Conservation (phyloP, 306 rosid genomes). For the Mucuna pruriens region DNA sequence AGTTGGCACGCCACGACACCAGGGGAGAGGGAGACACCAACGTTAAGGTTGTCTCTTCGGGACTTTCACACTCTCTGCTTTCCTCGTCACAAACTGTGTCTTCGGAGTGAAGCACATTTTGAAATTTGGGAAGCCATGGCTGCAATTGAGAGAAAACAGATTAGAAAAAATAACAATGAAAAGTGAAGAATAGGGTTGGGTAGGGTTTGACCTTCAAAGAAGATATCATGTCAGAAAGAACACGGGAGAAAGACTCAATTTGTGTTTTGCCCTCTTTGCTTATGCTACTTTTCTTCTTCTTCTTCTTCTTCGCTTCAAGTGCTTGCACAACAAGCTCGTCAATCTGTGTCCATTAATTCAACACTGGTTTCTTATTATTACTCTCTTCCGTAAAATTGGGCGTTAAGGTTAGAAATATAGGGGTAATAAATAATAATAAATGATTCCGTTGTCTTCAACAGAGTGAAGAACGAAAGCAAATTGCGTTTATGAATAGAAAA, state of each 20-base stretch:
- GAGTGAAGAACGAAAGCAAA: not conserved
- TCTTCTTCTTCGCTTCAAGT: constrained; percentile 39
- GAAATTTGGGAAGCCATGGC: constrained; percentile 85
- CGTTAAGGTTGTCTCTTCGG: constrained; percentile 43
- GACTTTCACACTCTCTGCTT: constrained; percentile 49
- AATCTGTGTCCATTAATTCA: constrained; percentile 54
- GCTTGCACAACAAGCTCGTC: constrained; percentile 83
- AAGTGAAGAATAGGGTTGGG: not conserved
- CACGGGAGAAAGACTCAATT: constrained; percentile 61
- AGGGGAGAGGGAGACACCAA: constrained; percentile 93
- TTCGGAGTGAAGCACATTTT: constrained; percentile 49
- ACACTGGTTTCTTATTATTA: no score
- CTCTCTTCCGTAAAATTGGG: not conserved
- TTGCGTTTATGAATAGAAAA: not conserved
- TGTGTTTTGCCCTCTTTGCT: constrained; percentile 56
- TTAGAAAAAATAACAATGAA: not conserved
- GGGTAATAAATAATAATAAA: not conserved
- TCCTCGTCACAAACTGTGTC: constrained; percentile 17
- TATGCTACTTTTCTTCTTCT: constrained; percentile 24
- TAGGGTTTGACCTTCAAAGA: constrained; percentile 69
- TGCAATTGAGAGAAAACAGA: constrained; percentile 36
- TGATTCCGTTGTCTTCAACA: not conserved
- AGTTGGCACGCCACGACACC: constrained; percentile 89
- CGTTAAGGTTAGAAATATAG: not conserved
- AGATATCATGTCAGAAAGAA: constrained; percentile 68